Evolutionary conservation across 441 rosid species (phyloP), one percentile per base, ranked within the genome.

Genomic region (Gossypium trilobum): DNA sequence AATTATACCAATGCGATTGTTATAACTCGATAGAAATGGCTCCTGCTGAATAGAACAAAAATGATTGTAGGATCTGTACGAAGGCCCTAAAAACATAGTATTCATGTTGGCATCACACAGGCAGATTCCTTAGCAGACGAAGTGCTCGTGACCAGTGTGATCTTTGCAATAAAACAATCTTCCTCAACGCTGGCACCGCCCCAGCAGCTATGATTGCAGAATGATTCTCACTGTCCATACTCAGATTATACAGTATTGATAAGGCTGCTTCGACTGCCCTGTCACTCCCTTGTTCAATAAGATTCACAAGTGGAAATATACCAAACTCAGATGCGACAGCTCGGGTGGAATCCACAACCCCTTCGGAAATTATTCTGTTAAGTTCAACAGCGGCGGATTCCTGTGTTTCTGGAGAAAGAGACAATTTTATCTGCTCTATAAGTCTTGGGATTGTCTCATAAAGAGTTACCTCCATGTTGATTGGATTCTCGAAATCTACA

Each of bases 201-300:
- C 94, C 91, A 0, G 96, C 89, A 74, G 91, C 88, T 5, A 87
- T 63, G 64, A 93, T 89, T 1, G 89, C 87, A 0, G 85, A 29
- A 60, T 91, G 97, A 76, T 93, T 91, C 82, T 89, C 98, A 0
- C 79, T 70, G 80, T 93, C 89, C 96, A 89, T 89, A 83, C 97
- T 88, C 66, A 91, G 73, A 67, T 87, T 87, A 75, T 93, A 87
- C 20, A 91, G 83, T 50, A 93, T 79, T 0, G 89, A 80, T 14
- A 89, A 78, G 61, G 86, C 85, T 7, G 95, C 96, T 71, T 89
- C 91, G 0, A 80, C 85, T 0, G 89, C 87, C 70, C 76, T 80
- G 62, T 76, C 85, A 16, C 85, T 89, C 52, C 91, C 91, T 78
- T 76, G 87, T 74, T 82, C 92, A 4, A 91, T 70, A 67, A 91